These are phyloP conservation scores for Pinus tabuliformis DNA, from an alignment of 75 land plant species.

Conservation along the genomic window DNA sequence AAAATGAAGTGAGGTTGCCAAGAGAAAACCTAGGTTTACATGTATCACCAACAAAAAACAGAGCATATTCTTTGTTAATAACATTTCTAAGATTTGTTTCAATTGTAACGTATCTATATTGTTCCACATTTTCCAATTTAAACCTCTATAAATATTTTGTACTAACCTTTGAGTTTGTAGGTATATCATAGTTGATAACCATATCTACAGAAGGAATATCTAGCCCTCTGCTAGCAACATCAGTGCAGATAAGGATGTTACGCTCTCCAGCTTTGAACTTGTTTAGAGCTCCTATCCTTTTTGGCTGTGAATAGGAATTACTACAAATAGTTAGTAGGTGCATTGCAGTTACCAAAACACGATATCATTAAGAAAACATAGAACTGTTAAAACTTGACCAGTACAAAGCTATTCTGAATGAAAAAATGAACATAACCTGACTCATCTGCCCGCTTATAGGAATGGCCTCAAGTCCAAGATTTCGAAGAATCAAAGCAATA, in stretches of 20 bases:
- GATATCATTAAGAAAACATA: not conserved
- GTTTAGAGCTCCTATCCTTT: constrained; percentile 77
- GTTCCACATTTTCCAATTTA: no score
- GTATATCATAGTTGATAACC: constrained; percentile 94
- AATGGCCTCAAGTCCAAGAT: constrained; percentile 80
- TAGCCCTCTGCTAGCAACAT: constrained; percentile 97
- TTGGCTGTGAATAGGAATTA: constrained; percentile 41
- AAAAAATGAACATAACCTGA: constrained; percentile 44
- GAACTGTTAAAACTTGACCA: not conserved
- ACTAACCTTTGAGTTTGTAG: constrained; percentile 77
- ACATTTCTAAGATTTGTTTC: not conserved
- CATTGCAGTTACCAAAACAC: not conserved
- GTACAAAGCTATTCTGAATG: not conserved
- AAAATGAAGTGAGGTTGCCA: no score
- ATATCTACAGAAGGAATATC: constrained; percentile 96
- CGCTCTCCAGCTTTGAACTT: constrained; percentile 92
- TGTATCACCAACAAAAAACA: not conserved
- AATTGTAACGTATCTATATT: not conserved
- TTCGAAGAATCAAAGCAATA: constrained; percentile 74
- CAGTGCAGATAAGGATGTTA: constrained; percentile 87
- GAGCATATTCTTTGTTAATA: no score
- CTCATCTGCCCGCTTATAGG: constrained; percentile 96
- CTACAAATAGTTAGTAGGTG: not conserved
- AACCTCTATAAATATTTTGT: constrained; percentile 1
- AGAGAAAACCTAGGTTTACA: not conserved